Evolutionary conservation across 176 grass and related monocot species (phyloP), one percentile per base, ranked within the genome.

Genomic region (Neostapfia colusana): DNA sequence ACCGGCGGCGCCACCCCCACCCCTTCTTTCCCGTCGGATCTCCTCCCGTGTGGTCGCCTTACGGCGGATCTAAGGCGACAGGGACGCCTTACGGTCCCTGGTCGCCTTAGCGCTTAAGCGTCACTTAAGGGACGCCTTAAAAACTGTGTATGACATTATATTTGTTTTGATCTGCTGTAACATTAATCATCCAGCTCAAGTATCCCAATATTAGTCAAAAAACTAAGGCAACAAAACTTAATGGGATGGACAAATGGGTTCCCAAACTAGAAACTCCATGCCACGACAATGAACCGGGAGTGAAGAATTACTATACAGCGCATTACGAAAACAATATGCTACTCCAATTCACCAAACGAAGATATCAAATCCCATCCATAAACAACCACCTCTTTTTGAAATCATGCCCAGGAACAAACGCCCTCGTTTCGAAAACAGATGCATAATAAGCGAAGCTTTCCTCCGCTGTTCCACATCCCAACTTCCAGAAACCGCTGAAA

Each of bases 381-480:
- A 65, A 64, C 55, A 10, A 49, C 46, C 65, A 38, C 28, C 21
- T 77, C 2, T 20, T 5, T 63, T 25, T 57, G 51, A 53, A 85
- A 28, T 51, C 58, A 59, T n/a, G 44, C 39, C 49, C 26, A 74
- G 25, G 20, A 50, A 50, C 48, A 20, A 50, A 35, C 43, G 7
- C 46, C 40, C 24, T 69, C 45, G 23, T 62, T 62, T 62, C 2
- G 13, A 62, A 37, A 63, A 63, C 15, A 63, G 20, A 3, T 15
- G 45, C 46, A 60, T 20, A 43, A 71, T 77, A 65, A 61, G 28
- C 2, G 61, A 82, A 72, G 35, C 23, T 12, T 73, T 65, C 79
- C 60, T 50, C 34, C 6, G 10, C 31, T 42, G 21, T 64, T 57
- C 26, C 41, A 49, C 28, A 57, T 1, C 10, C 21, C 72, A 82